Evolutionary conservation across 129 eudicot species (phyloP), one percentile per base, ranked within the genome.

Genomic region (Erigeron canadensis): DNA sequence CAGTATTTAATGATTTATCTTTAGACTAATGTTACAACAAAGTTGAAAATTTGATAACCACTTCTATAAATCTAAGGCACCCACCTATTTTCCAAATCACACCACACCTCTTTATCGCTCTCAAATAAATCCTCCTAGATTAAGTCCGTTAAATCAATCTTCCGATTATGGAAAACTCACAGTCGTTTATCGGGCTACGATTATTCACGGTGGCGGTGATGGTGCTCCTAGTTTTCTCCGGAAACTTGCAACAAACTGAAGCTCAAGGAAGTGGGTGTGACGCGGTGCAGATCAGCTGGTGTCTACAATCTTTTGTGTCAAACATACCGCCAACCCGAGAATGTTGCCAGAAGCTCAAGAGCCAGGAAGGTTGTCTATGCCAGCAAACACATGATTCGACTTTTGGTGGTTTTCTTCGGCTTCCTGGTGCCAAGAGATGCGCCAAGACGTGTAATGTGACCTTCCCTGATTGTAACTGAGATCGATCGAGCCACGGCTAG

Each of bases 331-430:
- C 75, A 0, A 34, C 75, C 0, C 6, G 9, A 2, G 41, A 13
- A 2, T 71, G 76, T 58, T 71, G 76, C 67, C 53, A 8, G 17
- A 44, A 41, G 15, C 56, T 71, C 53, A 71, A 43, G 9, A 45
- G 22, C 41, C 76, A 71, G 42, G 43, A 57, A 63, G 5, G 9
- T 41, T 71, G 76, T 60, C 67, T 71, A n/a, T 71, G 76, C 55
- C 66, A 22, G 19, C 39, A 41, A 22, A 57, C 8, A 6, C 7
- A 18, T 8, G 75, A 71, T 66, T 63, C 67, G 1, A 57, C 55
- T 43, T 71, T 57, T 21, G 76, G 76, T 5, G 66, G n/a, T 22
- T 71, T 34, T 60, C 65, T 71, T 4, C 18, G 23, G 10, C 65
- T 71, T 10, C 75, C 75, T 13, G 65, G 75, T 28, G 65, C 65